Conservation (phyloP, 192 early-diverging fungal genomes). For the Mortierella claussenii region DNA sequence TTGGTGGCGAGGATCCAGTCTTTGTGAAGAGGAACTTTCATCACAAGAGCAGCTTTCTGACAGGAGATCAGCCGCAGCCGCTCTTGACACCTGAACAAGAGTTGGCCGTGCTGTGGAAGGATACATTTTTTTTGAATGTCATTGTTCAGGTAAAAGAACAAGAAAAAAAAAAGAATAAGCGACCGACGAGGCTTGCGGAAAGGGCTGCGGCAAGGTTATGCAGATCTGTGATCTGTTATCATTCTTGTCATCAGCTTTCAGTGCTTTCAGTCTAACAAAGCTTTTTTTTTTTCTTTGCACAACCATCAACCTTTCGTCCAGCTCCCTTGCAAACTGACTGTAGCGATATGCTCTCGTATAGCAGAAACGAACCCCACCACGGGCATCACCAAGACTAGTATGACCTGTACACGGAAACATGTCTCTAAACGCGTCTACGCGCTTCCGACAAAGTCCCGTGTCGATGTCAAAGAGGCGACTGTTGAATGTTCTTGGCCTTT, state of each 20-base stretch:
- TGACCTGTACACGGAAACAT: slow-evolving; percentile 81
- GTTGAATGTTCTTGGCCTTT: slow-evolving; percentile 92
- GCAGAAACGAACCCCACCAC: slow-evolving; percentile 30
- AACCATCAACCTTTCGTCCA: neutral
- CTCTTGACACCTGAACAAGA: slow-evolving; percentile 56
- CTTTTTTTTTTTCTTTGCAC: neutral
- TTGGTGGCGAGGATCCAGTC: slow-evolving; percentile 72
- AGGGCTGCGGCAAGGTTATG: no score
- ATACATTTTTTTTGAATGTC: slow-evolving; percentile 91
- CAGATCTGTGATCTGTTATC: slow-evolving; percentile 3
- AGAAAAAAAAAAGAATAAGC: neutral
- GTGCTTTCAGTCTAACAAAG: neutral
- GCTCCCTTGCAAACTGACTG: slow-evolving; percentile 90
- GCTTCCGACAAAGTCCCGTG: slow-evolving; percentile 88
- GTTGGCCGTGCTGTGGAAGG: slow-evolving; percentile 87
- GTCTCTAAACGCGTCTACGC: slow-evolving; percentile 87
- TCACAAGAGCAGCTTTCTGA: neutral
- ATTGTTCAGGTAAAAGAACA: slow-evolving; percentile 73
- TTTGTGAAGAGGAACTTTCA: slow-evolving; percentile 84
- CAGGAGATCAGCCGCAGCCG: neutral
- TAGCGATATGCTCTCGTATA: slow-evolving; percentile 81
- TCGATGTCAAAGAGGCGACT: slow-evolving; percentile 89
- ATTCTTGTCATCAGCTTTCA: neutral
- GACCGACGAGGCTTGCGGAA: neutral
- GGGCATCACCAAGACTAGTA: slow-evolving; percentile 57